Evolutionary conservation across 352 stramenopile genomes (phyloP).

Genomic region (Globisporangium yorkense): DNA sequence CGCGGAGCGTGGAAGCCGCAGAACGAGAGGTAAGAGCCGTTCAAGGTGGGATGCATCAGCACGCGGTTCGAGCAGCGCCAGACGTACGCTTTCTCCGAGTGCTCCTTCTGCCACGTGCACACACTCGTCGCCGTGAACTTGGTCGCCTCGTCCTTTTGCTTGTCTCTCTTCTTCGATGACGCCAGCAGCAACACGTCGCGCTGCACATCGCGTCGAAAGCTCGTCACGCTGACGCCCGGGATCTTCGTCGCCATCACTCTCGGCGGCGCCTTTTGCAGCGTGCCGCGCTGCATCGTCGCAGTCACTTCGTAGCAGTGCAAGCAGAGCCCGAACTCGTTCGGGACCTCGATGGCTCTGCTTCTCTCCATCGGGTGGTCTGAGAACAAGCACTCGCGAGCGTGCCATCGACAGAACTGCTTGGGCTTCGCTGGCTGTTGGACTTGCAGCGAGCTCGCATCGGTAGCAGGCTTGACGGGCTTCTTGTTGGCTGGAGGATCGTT

Average conservation of each 20-base stretch:
- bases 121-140: slow-evolving; percentile 21
- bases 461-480: slow-evolving; percentile 9
- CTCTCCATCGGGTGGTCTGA: slow-evolving; percentile 41
- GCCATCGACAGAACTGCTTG: slow-evolving; percentile 40
- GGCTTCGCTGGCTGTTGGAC: background rate
- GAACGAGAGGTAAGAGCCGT: slow-evolving; percentile 45
- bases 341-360: slow-evolving; percentile 42
- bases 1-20: slow-evolving; percentile 55
- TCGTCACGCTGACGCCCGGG: slow-evolving; percentile 31
- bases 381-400: slow-evolving; percentile 36
- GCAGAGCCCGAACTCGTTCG: slow-evolving; percentile 55
- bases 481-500: slow-evolving; percentile 20
- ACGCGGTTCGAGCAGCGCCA: slow-evolving; percentile 60
- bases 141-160: slow-evolving; percentile 1
- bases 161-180: slow-evolving; percentile 8
- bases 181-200: slow-evolving; percentile 8
- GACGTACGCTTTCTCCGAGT: slow-evolving; percentile 39
- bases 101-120: slow-evolving; percentile 57
- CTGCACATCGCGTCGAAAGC: slow-evolving; percentile 21
- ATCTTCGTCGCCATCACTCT: slow-evolving; percentile 30
- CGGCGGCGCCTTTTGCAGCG: slow-evolving; percentile 41
- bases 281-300: slow-evolving; percentile 27
- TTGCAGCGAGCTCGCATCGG: background rate
- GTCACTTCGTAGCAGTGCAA: slow-evolving; percentile 51
- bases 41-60: slow-evolving; percentile 50